Conservation (phyloP, 1,139 yeast genomes). For the Debaryomyces singareniensis region DNA sequence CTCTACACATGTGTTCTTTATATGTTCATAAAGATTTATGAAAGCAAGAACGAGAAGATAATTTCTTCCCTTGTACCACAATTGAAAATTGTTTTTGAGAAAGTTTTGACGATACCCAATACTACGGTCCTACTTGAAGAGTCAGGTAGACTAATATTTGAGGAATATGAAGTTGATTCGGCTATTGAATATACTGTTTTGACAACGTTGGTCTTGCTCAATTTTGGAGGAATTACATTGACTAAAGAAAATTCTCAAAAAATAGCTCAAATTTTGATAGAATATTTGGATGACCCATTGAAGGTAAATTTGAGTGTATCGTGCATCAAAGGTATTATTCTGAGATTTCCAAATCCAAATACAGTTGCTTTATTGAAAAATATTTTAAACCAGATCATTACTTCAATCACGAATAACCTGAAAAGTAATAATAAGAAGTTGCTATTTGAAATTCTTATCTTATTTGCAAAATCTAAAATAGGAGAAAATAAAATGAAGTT, state of each 20-base stretch:
- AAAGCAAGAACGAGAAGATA: constrained; percentile 38
- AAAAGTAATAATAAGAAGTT: constrained; percentile 29
- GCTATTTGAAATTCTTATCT: constrained; percentile 48
- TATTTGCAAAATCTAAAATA: constrained; percentile 33
- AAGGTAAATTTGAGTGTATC: constrained; percentile 45
- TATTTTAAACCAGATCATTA: not conserved
- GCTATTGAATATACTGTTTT: constrained; percentile 40
- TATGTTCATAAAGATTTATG: constrained; percentile 55
- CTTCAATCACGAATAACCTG: constrained; percentile 1
- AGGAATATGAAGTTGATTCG: constrained; percentile 17
- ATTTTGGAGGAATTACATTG: constrained; percentile 43
- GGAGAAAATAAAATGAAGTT: constrained; percentile 21
- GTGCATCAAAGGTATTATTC: constrained; percentile 52
- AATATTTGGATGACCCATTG: constrained; percentile 21
- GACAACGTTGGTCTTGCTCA: constrained; percentile 54
- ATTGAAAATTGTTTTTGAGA: constrained; percentile 42
- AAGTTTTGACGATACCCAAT: constrained; percentile 15
- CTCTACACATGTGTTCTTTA: constrained; percentile 64
- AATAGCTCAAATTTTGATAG: constrained; percentile 28
- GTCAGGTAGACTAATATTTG: constrained; percentile 32
- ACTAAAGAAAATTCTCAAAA: constrained; percentile 24
- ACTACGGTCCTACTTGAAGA: constrained; percentile 24
- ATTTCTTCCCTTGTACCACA: constrained; percentile 52
- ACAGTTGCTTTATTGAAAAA: not conserved
- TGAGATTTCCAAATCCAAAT: constrained; percentile 20